phyloP scores from a whole-genome alignment of 768 basidiomycete genomes.

The Russula lepida region DNA sequence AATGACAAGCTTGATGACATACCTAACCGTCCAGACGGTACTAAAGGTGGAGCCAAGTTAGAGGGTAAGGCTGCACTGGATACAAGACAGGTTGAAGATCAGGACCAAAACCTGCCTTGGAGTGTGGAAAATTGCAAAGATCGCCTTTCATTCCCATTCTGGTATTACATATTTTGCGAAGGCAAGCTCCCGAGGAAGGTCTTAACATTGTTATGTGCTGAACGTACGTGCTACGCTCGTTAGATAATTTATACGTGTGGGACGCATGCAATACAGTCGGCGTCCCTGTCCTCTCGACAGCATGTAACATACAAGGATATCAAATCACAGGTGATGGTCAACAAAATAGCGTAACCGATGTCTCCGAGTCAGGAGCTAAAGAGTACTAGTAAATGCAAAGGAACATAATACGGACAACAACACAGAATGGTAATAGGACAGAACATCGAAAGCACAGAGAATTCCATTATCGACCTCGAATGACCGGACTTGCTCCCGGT shows the following conservation, averaged over 20 bases:
- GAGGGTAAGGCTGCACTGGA: neutral
- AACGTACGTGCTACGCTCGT: neutral
- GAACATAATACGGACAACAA: too few species aligned
- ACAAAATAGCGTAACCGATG: too few species aligned
- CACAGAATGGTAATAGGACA: too few species aligned
- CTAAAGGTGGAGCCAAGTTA: neutral
- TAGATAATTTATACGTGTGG: slow-evolving; percentile 13
- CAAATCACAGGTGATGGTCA: too few species aligned
- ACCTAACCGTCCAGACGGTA: neutral
- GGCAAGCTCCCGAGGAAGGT: neutral
- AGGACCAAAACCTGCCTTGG: neutral
- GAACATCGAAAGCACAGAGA: too few species aligned
- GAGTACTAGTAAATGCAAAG: too few species aligned
- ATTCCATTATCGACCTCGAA: too few species aligned
- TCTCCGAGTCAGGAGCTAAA: too few species aligned
- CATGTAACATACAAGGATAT: too few species aligned
- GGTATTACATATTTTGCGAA: slow-evolving; percentile 28
- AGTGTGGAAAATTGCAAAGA: slow-evolving; percentile 24
- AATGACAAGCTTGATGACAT: neutral
- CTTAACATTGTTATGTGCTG: neutral
- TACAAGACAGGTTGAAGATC: neutral
- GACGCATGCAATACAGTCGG: neutral
- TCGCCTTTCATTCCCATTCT: slow-evolving; percentile 24
- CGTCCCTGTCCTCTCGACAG: too few species aligned
- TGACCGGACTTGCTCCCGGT: too few species aligned